Base-by-base conservation (phyloP, 1,284 basidiomycete genomes). In the Moesziomyces sp. region DNA sequence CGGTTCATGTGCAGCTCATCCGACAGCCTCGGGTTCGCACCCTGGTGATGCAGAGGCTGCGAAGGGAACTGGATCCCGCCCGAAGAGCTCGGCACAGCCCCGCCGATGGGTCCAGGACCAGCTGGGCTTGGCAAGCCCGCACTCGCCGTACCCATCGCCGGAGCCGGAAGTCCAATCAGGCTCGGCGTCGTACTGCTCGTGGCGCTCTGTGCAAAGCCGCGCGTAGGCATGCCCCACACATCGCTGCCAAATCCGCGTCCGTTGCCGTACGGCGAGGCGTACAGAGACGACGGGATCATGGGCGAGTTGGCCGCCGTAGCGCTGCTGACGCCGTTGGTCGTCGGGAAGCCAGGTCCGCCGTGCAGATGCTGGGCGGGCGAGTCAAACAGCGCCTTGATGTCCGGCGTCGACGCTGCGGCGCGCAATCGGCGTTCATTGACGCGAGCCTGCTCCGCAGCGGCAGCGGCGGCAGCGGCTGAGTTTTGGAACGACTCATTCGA, bases 351-450 rank as follows among this genome's bases (percentile, higher is more conserved):
- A 59, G 64, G 69, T 38, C 48, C 80, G 87, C 87, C 80, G 85
- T 85, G 71, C 86, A 85, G 77, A 74, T 66, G 70, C 26, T 66
- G 46, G 42, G 69, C 58, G 46, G 76, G 70, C n/a, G 74, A 72
- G 44, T 80, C 93, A 86, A 98, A 97, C 65, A 97, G 85, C 0
- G 95, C 94, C 85, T 97, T 97, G 64, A 98, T 94, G 80, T 97
- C 93, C 0, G 93, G 93, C 4, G 94, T 92, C 10, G 93, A 93
- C 74, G 90, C 92, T 11, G 92, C 92, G 61, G 94, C 87, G 50
- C 93, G 89, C 52, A 94, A 86, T 47, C 92, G 87, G 56, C 92
- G 88, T 81, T 93, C 92, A 47, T 89, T 87, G 49, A 89, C 88
- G 34, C 89, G 90, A 82, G 62, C 79, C 64, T 63, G 62, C 51